Percentiles rank a stretch among this genome's conserved stretches.
Evolutionary conservation across 2,329 filamentous ascomycete genomes (phyloP).

Genomic region (Ceratocystis huliohia): DNA sequence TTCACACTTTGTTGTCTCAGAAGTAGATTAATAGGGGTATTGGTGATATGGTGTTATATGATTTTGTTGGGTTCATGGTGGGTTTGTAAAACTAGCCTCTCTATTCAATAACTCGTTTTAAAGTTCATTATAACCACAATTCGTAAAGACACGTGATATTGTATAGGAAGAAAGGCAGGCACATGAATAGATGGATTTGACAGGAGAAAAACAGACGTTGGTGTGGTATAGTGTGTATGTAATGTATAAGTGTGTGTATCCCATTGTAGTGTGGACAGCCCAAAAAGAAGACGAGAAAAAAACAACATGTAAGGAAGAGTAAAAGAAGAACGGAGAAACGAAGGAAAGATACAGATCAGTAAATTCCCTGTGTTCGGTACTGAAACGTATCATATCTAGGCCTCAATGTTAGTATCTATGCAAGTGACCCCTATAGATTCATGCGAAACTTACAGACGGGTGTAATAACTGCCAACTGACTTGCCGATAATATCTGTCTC

Average conservation of each 20-base stretch:
- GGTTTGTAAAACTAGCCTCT: not conserved
- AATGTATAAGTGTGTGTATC: not conserved
- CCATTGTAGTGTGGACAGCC: slow-evolving; percentile 2
- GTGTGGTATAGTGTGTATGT: slow-evolving; percentile 6
- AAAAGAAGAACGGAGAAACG: slow-evolving; percentile 6
- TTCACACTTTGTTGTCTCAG: not conserved
- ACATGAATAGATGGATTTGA: not conserved
- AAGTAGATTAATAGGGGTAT: not conserved
- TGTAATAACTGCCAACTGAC: slow-evolving; percentile 77
- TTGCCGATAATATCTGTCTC: slow-evolving; percentile 68
- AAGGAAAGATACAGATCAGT: slow-evolving; percentile 35
- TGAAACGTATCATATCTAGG: slow-evolving; percentile 71
- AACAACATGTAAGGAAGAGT: slow-evolving; percentile 7
- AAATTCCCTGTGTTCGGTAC: slow-evolving; percentile 78
- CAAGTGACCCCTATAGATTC: not conserved
- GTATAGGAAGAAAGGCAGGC: not conserved
- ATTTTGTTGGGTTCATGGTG: not conserved
- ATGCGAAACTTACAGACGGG: slow-evolving; percentile 52
- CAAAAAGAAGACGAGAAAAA: not conserved
- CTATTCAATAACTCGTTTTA: not conserved
- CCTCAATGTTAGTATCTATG: slow-evolving; percentile 20
- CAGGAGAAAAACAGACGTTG: not conserved
- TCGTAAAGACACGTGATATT: not conserved
- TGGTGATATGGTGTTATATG: too few species aligned
- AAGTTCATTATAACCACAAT: not conserved